Conservation (phyloP, 495 filamentous ascomycete species). For the Hyaloscypha variabilis region DNA sequence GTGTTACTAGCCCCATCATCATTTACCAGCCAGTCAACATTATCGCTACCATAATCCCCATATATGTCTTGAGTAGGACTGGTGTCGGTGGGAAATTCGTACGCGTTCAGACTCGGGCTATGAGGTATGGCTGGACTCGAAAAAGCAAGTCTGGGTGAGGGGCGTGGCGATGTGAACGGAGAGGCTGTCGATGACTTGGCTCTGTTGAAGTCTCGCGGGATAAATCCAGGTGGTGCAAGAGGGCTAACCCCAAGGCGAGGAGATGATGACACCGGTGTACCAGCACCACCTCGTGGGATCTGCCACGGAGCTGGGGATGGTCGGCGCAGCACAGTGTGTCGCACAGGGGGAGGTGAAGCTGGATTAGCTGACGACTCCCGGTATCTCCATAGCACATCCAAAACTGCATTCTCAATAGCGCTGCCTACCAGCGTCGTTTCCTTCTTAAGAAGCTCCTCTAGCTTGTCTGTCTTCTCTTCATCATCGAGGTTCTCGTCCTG, state of each 20-base stretch:
- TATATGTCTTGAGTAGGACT: slow-evolving; percentile 82
- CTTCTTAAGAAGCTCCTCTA: slow-evolving; percentile 82
- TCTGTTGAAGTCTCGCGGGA: slow-evolving; percentile 72
- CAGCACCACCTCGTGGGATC: slow-evolving; percentile 64
- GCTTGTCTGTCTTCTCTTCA: slow-evolving; percentile 92
- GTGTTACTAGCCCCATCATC: slow-evolving; percentile 81
- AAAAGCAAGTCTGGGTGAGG: slow-evolving; percentile 89
- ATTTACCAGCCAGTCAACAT: slow-evolving; percentile 93
- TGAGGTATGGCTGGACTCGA: slow-evolving; percentile 92
- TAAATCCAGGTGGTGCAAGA: slow-evolving; percentile 79
- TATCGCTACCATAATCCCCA: slow-evolving; percentile 89
- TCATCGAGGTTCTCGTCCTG: slow-evolving; percentile 83
- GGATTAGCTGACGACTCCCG: slow-evolving; percentile 76
- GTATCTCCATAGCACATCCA: slow-evolving; percentile 92
- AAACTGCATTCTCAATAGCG: slow-evolving; percentile 83
- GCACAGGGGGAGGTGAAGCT: slow-evolving; percentile 77
- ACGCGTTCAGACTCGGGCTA: slow-evolving; percentile 90
- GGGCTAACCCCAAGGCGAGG: slow-evolving; percentile 78
- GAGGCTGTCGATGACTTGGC: slow-evolving; percentile 76
- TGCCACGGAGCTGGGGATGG: slow-evolving; percentile 95
- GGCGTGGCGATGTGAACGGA: slow-evolving; percentile 91
- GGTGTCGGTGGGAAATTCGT: slow-evolving; percentile 79
- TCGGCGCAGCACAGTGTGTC: slow-evolving; percentile 86
- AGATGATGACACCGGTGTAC: slow-evolving; percentile 76
- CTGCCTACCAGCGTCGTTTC: slow-evolving; percentile 77